Evolutionary conservation across 495 filamentous ascomycete species (phyloP).

Genomic region (Parathielavia appendiculata): DNA sequence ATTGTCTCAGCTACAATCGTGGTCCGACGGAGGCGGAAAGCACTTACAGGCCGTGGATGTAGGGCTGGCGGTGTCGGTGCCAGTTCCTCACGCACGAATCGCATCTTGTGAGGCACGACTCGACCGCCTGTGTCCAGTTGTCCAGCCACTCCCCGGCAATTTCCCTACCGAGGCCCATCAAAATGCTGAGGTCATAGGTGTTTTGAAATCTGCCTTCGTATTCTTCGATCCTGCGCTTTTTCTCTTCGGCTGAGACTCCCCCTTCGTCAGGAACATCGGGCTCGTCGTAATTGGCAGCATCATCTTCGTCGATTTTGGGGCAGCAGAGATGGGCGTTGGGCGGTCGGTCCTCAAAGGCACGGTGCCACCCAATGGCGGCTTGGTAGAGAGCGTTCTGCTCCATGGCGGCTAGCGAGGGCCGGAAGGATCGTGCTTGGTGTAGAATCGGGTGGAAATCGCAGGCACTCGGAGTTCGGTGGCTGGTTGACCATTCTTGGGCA

Average conservation of each 20-base stretch:
- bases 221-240: slow-evolving; percentile 43
- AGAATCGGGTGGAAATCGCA: not conserved
- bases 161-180: slow-evolving; percentile 61
- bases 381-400: slow-evolving; percentile 21
- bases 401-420: slow-evolving; percentile 6
- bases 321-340: slow-evolving; percentile 41
- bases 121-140: slow-evolving; percentile 50
- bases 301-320: slow-evolving; percentile 39
- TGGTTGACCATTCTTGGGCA: not conserved
- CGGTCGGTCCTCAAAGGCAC: slow-evolving; percentile 28
- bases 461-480: not conserved
- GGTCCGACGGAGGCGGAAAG: not conserved
- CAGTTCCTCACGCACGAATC: slow-evolving; percentile 76
- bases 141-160: slow-evolving; percentile 54
- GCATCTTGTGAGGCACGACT: slow-evolving; percentile 56
- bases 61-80: slow-evolving; percentile 52
- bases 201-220: slow-evolving; percentile 49
- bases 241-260: slow-evolving; percentile 32
- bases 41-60: slow-evolving; percentile 43
- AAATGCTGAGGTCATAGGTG: slow-evolving; percentile 58
- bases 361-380: slow-evolving; percentile 26
- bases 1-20: not conserved
- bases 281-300: slow-evolving; percentile 51
- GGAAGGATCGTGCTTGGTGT: not conserved
- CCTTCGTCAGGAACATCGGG: slow-evolving; percentile 34